These are phyloP conservation scores for Termitomyces sp. DNA, from an alignment of 768 basidiomycete species.

Conservation along the genomic window DNA sequence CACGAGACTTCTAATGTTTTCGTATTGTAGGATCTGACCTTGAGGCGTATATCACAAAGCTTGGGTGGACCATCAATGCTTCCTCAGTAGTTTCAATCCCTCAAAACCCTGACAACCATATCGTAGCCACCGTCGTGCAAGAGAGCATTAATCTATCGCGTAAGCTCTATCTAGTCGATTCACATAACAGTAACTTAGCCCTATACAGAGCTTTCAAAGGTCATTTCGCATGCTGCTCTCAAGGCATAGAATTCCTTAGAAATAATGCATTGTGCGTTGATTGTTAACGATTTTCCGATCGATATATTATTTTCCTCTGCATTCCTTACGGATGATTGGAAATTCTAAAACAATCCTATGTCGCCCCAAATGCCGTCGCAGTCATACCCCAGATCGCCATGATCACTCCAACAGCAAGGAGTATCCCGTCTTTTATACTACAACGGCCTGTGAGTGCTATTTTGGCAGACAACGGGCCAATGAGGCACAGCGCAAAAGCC, in stretches of 20 bases:
- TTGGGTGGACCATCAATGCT: slow-evolving; percentile 63
- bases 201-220: slow-evolving; percentile 61
- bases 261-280: neutral
- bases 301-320: neutral
- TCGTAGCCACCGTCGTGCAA: slow-evolving; percentile 79
- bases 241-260: slow-evolving; percentile 36
- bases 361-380: slow-evolving; percentile 54
- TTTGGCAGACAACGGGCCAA: slow-evolving; percentile 74
- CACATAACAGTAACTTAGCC: slow-evolving; percentile 4
- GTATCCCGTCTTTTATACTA: slow-evolving; percentile 42
- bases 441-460: slow-evolving; percentile 49
- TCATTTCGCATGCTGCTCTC: slow-evolving; percentile 63
- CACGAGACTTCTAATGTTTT: neutral
- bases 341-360: slow-evolving; percentile 7
- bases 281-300: neutral
- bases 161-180: slow-evolving; percentile 32
- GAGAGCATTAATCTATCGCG: slow-evolving; percentile 79
- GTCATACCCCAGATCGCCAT: slow-evolving; percentile 81
- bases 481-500: slow-evolving; percentile 69
- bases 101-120: slow-evolving; percentile 83
- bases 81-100: slow-evolving; percentile 63
- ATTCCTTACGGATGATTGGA: neutral
- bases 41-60: slow-evolving; percentile 50
- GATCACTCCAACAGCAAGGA: slow-evolving; percentile 45
- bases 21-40: slow-evolving; percentile 45